Base-by-base conservation (phyloP, 1,139 yeast species). In the Candida tetrigidarum region DNA sequence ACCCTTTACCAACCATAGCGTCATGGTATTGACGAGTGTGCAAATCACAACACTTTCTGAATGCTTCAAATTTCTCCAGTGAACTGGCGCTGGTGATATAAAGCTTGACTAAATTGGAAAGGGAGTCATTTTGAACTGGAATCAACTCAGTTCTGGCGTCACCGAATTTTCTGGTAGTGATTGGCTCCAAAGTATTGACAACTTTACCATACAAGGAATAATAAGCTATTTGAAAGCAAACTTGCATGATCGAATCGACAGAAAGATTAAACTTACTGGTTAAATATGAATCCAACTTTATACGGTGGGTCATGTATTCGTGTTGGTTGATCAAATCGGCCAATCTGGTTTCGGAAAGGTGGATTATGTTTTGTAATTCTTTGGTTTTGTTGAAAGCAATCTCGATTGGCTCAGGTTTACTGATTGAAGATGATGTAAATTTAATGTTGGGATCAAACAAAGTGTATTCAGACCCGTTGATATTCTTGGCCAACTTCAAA, bases 311-410 rank as follows among this genome's bases (percentile, higher is more conserved):
- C 42, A 73, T 69, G 49, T 79, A 80, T 51, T 83, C 84, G 63
- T 86, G 90, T 55, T 86, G 89, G 52, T 83, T 78, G 43, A 86
- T 84, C 52, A 85, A 71, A 63, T 86, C 95, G 2, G 92, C 86
- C 50, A 86, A 67, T 51, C 91, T 75, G 0, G 92, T 86, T 59
- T 86, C 93, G 1, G 91, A 83, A 33, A 85, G 69, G 62, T 83
- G 91, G 26, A 86, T 79, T 25, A 81, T 69, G 47, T 64, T 67
- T 42, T 63, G 65, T 27, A 74, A 59, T 43, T 71, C 77, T 0
- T 71, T 71, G 5, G 85, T 77, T 49, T 78, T 69, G 15, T 69
- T 67, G 71, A 88, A 81, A 10, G 62, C 58, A 39, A 86, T 60
- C 49, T 68, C 67, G 5, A 56, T 51, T 8, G 69, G 67, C 0